phyloP scores from a whole-genome alignment of 2,329 filamentous ascomycete species.

The Aspergillus sp. region DNA sequence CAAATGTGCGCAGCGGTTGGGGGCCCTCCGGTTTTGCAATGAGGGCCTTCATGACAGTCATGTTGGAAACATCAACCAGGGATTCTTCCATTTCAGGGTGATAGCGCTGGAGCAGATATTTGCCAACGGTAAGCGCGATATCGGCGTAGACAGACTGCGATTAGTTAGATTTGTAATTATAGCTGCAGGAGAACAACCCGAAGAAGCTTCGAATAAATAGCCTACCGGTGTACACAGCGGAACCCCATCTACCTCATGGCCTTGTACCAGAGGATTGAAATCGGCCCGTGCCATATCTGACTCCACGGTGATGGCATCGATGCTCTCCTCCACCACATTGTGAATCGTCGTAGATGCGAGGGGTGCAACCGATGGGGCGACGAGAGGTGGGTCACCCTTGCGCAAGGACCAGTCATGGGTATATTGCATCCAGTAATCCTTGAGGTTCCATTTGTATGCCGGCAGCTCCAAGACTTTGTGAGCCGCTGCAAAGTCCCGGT shows the following conservation, averaged over 20 bases:
- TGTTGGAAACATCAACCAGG: constrained; percentile 21
- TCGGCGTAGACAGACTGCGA: constrained; percentile 23
- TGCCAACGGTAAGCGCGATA: constrained; percentile 21
- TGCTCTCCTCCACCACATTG: constrained; percentile 31
- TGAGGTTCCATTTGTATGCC: constrained; percentile 67
- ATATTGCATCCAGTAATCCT: constrained; percentile 73
- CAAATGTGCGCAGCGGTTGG: constrained; percentile 15
- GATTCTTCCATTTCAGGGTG: constrained; percentile 1
- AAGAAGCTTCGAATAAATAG: background rate
- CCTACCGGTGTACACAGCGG: constrained; percentile 21
- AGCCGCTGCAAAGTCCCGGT: constrained; percentile 58
- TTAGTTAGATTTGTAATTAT: background rate
- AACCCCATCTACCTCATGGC: constrained; percentile 25
- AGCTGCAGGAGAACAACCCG: background rate
- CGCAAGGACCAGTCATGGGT: constrained; percentile 69
- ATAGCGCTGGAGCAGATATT: constrained; percentile 16
- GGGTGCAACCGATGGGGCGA: constrained; percentile 1
- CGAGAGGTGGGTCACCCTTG: constrained; percentile 43
- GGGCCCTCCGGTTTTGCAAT: constrained; percentile 14
- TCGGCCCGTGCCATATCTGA: constrained; percentile 17
- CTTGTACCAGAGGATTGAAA: constrained; percentile 18
- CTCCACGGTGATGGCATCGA: constrained; percentile 22
- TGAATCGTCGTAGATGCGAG: constrained; percentile 23
- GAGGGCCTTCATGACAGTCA: constrained; percentile 24
- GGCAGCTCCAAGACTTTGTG: constrained; percentile 63